Base-by-base conservation (phyloP, 768 basidiomycete genomes). In the Collybia mongolica region DNA sequence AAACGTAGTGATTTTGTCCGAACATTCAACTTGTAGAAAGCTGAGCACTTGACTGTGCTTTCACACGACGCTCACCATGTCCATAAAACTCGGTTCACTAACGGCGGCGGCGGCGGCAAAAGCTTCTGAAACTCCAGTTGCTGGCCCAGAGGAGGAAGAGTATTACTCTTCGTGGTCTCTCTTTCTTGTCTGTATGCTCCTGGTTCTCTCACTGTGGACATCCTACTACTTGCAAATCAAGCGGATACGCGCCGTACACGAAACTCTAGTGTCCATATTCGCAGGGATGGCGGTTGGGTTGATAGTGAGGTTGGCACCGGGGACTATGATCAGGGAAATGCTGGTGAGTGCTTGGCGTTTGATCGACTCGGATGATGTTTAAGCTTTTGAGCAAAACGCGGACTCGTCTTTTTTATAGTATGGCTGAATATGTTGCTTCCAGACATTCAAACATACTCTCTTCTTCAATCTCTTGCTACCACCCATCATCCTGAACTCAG, bases 401-500 rank as follows among this genome's bases (percentile, higher is more conserved):
- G 11, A 26, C 24, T 7, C 24, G 24, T 12, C 32, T 32, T 32
- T 9, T 2, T 26, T 32, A 32, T 32, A 32, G 2, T 14, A 22
- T 26, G 23, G 22, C 48, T 49, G n/a, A 49, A 14, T 14, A 29
- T n/a, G 2, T 23, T 29, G 7, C 15, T 32, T 57, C 2, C 60
- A 96, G 94, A 94, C 91, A 7, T 96, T 96, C 79, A 92, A 90
- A 66, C 93, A 96, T 63, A 98, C 96, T 2, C 76, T 98, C 44
- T 96, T 99, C 76, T 97, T 98, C 77, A 98, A 99, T 68, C 78
- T 98, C 18, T 76, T 99, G n/a, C 81, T 98, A 3, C 97, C 96
- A 5, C 97, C 97, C 1, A 99, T 99, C 65, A 99, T 99, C 63
- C 74, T 99, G 36, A 97, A 95, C 68, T 97, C 94, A 2, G 97